Conservation (phyloP, 2,329 filamentous ascomycete genomes). For the Fusarium bactridioides region DNA sequence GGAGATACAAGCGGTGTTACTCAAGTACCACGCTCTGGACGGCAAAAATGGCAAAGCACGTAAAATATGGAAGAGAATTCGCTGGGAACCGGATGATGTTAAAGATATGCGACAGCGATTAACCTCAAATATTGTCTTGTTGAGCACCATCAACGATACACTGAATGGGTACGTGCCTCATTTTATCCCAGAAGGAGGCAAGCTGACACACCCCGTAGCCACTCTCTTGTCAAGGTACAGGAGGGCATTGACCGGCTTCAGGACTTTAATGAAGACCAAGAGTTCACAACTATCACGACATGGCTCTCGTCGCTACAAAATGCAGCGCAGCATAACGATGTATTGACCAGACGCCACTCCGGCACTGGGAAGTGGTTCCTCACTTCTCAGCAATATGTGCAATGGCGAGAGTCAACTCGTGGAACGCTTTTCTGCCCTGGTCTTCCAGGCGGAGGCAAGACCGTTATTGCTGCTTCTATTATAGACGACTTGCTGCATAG, state of each 20-base stretch:
- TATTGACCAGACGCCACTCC: not conserved
- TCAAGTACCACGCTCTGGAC: not conserved
- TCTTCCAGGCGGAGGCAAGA: not conserved
- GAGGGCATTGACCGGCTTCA: not conserved
- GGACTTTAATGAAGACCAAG: not conserved
- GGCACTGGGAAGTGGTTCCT: not conserved
- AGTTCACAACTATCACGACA: not conserved
- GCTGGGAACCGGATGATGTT: not conserved
- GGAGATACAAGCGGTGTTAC: not conserved
- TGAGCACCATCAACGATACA: not conserved
- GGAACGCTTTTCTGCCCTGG: not conserved
- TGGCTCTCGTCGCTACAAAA: not conserved
- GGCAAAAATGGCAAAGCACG: not conserved
- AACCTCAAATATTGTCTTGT: not conserved
- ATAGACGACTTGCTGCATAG: not conserved
- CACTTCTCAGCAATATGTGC: not conserved
- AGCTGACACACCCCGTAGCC: not conserved
- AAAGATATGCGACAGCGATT: not conserved
- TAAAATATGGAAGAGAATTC: not conserved
- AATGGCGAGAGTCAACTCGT: not conserved
- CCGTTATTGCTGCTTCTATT: not conserved
- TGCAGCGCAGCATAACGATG: not conserved
- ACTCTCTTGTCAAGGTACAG: not conserved
- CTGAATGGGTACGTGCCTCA: not conserved
- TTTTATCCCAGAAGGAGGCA: fast-evolving